Evolutionary conservation across 139 green algal species (phyloP).

Genomic region (Chlorella sorokiniana): DNA sequence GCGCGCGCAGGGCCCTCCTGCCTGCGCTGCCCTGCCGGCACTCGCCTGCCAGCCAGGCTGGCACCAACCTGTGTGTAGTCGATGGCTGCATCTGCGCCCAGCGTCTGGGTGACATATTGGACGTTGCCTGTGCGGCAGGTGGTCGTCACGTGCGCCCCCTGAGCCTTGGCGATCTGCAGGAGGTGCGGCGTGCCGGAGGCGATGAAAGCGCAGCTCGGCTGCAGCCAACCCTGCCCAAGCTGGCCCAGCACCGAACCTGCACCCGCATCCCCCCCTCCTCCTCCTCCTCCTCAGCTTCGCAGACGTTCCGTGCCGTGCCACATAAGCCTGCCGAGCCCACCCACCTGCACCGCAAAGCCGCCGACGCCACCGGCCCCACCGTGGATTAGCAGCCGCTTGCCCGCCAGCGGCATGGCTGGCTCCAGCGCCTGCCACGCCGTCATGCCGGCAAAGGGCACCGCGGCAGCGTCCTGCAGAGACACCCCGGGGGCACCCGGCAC

Average conservation of each 20-base stretch:
- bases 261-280: neutral
- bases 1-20: too few relatives aligned
- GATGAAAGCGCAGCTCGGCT: neutral
- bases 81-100: slow-evolving; percentile 64
- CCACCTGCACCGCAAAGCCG: slow-evolving; percentile 39
- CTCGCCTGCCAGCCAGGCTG: too few relatives aligned
- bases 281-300: too few relatives aligned
- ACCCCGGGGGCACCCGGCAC: slow-evolving; percentile 29
- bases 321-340: neutral
- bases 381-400: slow-evolving; percentile 53
- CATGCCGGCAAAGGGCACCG: slow-evolving; percentile 37
- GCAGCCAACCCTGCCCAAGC: neutral
- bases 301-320: too few relatives aligned
- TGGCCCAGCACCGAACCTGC: neutral
- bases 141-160: slow-evolving; percentile 55
- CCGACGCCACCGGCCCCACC: slow-evolving; percentile 49
- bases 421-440: slow-evolving; percentile 54
- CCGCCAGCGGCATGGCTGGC: slow-evolving; percentile 15
- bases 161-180: slow-evolving; percentile 46
- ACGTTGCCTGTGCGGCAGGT: slow-evolving; percentile 59
- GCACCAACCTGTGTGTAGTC: slow-evolving; percentile 58
- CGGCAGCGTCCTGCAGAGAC: slow-evolving; percentile 36
- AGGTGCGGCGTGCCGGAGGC: neutral
- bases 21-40: too few relatives aligned
- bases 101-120: slow-evolving; percentile 47